A percentile compares a stretch with the other conserved stretches of the same genome.
Evolutionary conservation across 306 rosid species (phyloP).

Genomic region (Medicago truncatula): MtrunA17r5.0-ANR NC_053049.1:44560501-44561000

Average conservation of each 20-base stretch:
- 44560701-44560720: constrained; percentile 80
- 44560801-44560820: neutral
- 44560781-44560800: neutral
- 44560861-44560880: too few relatives aligned
- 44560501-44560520: constrained; percentile 10
- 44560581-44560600: constrained; percentile 33
- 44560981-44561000: too few relatives aligned
- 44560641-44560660: constrained; percentile 80
- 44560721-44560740: constrained; percentile 88
- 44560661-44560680: constrained; percentile 88
- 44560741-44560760: constrained; percentile 91
- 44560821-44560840: too few relatives aligned
- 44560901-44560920: too few relatives aligned
- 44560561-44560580: constrained; percentile 7
- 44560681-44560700: constrained; percentile 84
- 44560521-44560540: neutral
- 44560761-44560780: constrained; percentile 51
- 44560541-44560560: constrained; percentile 21
- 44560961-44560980: too few relatives aligned
- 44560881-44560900: too few relatives aligned
- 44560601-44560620: constrained; percentile 3
- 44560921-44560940: too few relatives aligned
- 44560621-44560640: constrained; percentile 73
- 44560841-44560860: too few relatives aligned
- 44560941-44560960: too few relatives aligned